Evolutionary conservation across 2,329 filamentous ascomycete species (phyloP).

Genomic region (Beauveria sp.): DNA sequence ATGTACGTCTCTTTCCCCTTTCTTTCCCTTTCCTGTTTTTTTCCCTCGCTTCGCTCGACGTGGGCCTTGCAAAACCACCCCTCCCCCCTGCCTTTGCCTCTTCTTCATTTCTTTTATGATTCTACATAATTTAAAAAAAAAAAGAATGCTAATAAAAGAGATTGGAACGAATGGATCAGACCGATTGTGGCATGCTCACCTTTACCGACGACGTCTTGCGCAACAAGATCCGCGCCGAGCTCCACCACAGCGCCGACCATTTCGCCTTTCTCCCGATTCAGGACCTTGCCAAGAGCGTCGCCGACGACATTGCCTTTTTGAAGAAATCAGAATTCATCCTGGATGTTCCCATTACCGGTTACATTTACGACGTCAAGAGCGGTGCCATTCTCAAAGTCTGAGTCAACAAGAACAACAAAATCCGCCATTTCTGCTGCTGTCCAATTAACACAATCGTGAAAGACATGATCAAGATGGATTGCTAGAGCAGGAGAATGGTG

Average conservation of each 20-base stretch:
- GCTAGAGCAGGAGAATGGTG: no score
- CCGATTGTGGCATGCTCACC: constrained; percentile 53
- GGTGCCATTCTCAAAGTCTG: constrained; percentile 38
- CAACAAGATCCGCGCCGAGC: constrained; percentile 48
- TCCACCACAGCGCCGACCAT: constrained; percentile 41
- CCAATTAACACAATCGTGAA: no score
- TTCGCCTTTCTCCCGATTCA: constrained; percentile 61
- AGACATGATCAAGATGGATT: no score
- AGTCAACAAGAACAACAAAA: background rate
- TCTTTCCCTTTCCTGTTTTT: background rate
- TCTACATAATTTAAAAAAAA: no score
- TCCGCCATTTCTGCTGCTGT: no score
- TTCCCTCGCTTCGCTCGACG: background rate
- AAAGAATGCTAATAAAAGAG: no score
- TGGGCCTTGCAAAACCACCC: background rate
- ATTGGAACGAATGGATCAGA: constrained; percentile 16
- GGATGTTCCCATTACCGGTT: constrained; percentile 59
- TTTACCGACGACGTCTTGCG: constrained; percentile 54
- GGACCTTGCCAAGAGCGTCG: constrained; percentile 56
- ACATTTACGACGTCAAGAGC: constrained; percentile 71
- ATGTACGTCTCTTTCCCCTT: constrained; percentile 28
- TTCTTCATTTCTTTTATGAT: no score
- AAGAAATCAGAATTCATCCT: constrained; percentile 52
- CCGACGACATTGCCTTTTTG: constrained; percentile 58
- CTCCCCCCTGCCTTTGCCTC: no score